phyloP scores from a whole-genome alignment of 1,284 basidiomycete genomes.

The Agroathelia rolfsii region DNA sequence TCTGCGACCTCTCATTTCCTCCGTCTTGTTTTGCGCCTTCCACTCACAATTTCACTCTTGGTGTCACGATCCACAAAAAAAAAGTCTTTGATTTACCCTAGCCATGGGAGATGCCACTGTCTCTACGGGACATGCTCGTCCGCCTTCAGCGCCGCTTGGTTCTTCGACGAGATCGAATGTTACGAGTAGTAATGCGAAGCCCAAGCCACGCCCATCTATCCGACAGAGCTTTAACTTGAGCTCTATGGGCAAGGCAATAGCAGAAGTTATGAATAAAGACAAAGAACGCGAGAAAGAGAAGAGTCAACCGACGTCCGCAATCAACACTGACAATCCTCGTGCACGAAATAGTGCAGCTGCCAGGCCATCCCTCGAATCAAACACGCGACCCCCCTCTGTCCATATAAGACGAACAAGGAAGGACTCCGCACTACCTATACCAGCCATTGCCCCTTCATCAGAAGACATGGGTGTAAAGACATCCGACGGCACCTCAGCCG shows the following conservation, averaged over 20 bases:
- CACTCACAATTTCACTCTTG: too few species aligned
- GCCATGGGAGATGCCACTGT: too few species aligned
- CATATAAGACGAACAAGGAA: constrained; percentile 30
- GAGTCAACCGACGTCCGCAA: constrained; percentile 33
- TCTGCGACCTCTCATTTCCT: too few species aligned
- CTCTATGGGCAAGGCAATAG: constrained; percentile 62
- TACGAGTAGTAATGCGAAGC: too few species aligned
- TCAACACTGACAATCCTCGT: constrained; percentile 29
- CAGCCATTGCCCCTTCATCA: constrained; percentile 18
- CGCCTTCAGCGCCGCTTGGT: too few species aligned
- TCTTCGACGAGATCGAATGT: too few species aligned
- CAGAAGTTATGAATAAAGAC: constrained; percentile 70
- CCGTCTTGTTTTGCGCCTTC: too few species aligned
- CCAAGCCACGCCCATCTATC: too few species aligned
- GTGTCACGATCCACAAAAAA: too few species aligned
- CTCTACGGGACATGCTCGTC: too few species aligned
- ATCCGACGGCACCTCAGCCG: constrained; percentile 19
- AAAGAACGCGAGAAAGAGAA: constrained; percentile 41
- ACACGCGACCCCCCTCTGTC: too few species aligned
- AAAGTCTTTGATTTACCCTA: too few species aligned
- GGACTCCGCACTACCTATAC: constrained; percentile 29
- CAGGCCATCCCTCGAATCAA: constrained; percentile 28
- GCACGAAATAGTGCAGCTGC: constrained; percentile 28
- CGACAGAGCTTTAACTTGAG: constrained; percentile 64
- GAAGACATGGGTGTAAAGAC: constrained; percentile 1